phyloP scores from a whole-genome alignment of 2,329 filamentous ascomycete species.

The Verticillium isaacii region DNA sequence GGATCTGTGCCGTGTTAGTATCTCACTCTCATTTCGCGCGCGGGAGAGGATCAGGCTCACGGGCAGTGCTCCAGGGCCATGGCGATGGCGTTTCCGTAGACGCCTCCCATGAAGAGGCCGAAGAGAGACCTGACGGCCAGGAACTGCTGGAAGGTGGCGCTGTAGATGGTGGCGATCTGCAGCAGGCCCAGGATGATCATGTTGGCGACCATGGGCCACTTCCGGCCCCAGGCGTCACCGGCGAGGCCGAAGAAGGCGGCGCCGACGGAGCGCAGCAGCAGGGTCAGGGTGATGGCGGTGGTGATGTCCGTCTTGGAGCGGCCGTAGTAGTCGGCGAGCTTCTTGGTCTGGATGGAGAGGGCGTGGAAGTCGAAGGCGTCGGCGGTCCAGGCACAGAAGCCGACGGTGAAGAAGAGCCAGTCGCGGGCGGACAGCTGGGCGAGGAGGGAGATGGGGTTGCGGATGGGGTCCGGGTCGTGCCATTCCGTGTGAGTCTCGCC shows the following conservation, averaged over 20 bases:
- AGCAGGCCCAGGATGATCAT: constrained; percentile 66
- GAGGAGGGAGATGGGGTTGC: constrained; percentile 67
- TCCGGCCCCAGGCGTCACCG: constrained; percentile 74
- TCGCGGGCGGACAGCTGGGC: constrained; percentile 57
- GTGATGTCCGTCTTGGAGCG: constrained; percentile 61
- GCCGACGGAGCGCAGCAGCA: constrained; percentile 70
- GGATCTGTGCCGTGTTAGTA: constrained; percentile 25
- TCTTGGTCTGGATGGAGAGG: constrained; percentile 71
- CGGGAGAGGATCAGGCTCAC: constrained; percentile 31
- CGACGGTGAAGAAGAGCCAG: constrained; percentile 74
- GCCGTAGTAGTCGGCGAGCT: constrained; percentile 52
- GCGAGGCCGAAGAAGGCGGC: constrained; percentile 72
- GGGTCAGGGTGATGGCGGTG: constrained; percentile 70
- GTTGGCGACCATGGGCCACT: constrained; percentile 80
- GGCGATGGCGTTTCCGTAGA: constrained; percentile 73
- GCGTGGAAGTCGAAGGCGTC: constrained; percentile 84
- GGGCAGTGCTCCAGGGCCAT: constrained; percentile 74
- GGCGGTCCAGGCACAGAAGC: constrained; percentile 71
- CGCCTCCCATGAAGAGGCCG: constrained; percentile 75
- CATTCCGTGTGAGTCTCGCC: constrained; percentile 65
- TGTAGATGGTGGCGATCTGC: constrained; percentile 74
- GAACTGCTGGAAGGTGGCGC: constrained; percentile 66
- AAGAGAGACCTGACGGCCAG: constrained; percentile 70
- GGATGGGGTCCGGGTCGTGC: constrained; percentile 60
- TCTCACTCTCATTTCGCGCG: constrained; percentile 4